Evolutionary conservation across 2,329 filamentous ascomycete species (phyloP).

Genomic region (Colletotrichum sp.): DNA sequence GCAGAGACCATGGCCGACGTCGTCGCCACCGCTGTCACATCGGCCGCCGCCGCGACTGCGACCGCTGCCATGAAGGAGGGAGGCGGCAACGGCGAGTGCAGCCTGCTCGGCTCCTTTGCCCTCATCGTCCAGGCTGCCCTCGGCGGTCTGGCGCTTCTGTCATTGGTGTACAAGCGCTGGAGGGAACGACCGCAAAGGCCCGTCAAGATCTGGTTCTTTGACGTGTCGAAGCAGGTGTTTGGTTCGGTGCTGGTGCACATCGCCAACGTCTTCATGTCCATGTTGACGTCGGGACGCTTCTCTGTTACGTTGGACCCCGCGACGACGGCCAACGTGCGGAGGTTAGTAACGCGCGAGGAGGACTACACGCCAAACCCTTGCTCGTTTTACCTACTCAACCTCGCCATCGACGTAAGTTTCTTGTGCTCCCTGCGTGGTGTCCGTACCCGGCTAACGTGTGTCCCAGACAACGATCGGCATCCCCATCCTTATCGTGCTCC

Average conservation of each 20-base stretch:
- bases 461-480: conserved; percentile 91
- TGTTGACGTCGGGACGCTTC: conserved; percentile 89
- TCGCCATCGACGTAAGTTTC: conserved; percentile 88
- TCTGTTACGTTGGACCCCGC: conserved; percentile 63
- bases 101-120: conserved; percentile 88
- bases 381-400: conserved; percentile 92
- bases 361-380: conserved; percentile 86
- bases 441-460: neutral
- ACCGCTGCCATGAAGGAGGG: conserved; percentile 30
- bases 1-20: conserved; percentile 23
- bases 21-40: conserved; percentile 32
- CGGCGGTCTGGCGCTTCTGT: conserved; percentile 80
- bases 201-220: conserved; percentile 97
- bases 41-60: conserved; percentile 31
- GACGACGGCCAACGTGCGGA: conserved; percentile 39
- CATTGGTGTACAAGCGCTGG: conserved; percentile 92
- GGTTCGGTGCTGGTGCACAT: conserved; percentile 90
- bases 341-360: conserved; percentile 45
- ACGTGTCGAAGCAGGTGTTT: conserved; percentile 96
- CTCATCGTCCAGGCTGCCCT: conserved; percentile 88
- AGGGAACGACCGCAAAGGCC: conserved; percentile 90
- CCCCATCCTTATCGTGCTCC: conserved; percentile 87
- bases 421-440: neutral
- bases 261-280: conserved; percentile 94
- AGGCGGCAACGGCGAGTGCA: conserved; percentile 72